Percentiles rank a stretch among this genome's conserved stretches.
Conservation (phyloP, 306 rosid species). For the Lupinus albus region DNA sequence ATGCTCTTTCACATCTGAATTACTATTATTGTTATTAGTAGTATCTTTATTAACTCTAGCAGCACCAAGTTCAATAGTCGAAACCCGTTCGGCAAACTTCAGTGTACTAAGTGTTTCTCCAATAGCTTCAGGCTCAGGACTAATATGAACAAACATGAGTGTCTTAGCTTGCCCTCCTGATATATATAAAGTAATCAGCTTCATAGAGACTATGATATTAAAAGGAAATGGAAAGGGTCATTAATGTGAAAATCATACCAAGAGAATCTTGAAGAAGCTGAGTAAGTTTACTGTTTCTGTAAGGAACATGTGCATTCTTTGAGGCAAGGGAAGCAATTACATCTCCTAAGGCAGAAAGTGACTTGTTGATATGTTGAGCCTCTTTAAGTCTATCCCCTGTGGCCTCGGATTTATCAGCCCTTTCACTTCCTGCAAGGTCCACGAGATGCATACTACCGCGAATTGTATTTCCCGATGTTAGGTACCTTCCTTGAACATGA, state of each 20-base stretch:
- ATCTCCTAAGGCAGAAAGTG: constrained; percentile 96
- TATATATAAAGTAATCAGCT: background rate
- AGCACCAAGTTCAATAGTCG: constrained; percentile 86
- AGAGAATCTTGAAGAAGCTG: constrained; percentile 96
- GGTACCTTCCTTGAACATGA: constrained; percentile 90
- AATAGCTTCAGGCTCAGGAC: constrained; percentile 81
- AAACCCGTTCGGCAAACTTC: constrained; percentile 91
- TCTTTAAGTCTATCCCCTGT: constrained; percentile 94
- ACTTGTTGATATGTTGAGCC: constrained; percentile 95
- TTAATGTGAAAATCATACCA: constrained; percentile 50
- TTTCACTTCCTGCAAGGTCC: constrained; percentile 98
- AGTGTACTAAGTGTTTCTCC: constrained; percentile 94
- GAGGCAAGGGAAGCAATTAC: constrained; percentile 89
- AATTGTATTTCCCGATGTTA: constrained; percentile 62
- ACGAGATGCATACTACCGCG: constrained; percentile 94
- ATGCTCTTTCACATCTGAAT: constrained; percentile 73
- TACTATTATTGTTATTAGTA: too few species aligned
- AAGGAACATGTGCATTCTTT: constrained; percentile 90
- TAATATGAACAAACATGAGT: constrained; percentile 91
- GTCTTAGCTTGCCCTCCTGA: constrained; percentile 95
- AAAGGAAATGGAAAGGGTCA: background rate
- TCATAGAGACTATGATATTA: background rate
- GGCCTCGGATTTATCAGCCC: constrained; percentile 93
- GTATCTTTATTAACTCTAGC: constrained; percentile 81
- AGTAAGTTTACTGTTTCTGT: constrained; percentile 93